Conservation (phyloP, 2,329 filamentous ascomycete genomes). For the Botryosphaeria dothidea region DNA sequence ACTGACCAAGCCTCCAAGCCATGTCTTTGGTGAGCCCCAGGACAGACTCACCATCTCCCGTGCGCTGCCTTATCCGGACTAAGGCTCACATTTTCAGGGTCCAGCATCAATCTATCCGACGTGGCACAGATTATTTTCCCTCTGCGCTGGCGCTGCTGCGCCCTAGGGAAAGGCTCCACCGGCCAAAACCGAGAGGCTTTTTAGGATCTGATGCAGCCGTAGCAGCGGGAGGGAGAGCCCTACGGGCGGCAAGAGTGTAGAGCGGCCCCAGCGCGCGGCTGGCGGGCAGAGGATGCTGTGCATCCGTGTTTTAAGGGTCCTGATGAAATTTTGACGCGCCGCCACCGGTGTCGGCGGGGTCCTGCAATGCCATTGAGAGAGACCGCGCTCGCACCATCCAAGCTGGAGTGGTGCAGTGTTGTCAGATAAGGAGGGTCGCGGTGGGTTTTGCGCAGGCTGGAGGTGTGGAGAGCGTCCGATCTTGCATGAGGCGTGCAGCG, state of each 20-base stretch:
- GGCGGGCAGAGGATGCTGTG: not conserved
- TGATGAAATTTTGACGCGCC: not conserved
- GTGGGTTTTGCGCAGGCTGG: not conserved
- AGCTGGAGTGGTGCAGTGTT: not conserved
- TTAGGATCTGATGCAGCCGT: not conserved
- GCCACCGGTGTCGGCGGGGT: not conserved
- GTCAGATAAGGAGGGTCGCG: not conserved
- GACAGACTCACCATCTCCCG: not conserved
- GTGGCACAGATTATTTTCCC: not conserved
- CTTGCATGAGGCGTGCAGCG: conserved; percentile 11
- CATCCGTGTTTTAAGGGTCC: not conserved
- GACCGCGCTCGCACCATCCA: not conserved
- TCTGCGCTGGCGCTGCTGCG: not conserved
- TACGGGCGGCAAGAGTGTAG: not conserved
- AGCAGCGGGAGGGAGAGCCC: not conserved
- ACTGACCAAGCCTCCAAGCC: conserved; percentile 7
- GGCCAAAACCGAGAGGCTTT: not conserved
- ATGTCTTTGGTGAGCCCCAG: conserved; percentile 2
- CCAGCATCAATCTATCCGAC: conserved; percentile 7
- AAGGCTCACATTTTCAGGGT: conserved; percentile 6
- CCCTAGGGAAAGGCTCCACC: not conserved
- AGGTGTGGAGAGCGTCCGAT: conserved; percentile 9
- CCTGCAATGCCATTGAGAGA: not conserved
- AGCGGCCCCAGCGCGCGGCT: conserved; percentile 8
- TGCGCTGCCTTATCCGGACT: not conserved